phyloP scores from a whole-genome alignment of 2,329 filamentous ascomycete species.

The Pseudogymnoascus sp. region DNA sequence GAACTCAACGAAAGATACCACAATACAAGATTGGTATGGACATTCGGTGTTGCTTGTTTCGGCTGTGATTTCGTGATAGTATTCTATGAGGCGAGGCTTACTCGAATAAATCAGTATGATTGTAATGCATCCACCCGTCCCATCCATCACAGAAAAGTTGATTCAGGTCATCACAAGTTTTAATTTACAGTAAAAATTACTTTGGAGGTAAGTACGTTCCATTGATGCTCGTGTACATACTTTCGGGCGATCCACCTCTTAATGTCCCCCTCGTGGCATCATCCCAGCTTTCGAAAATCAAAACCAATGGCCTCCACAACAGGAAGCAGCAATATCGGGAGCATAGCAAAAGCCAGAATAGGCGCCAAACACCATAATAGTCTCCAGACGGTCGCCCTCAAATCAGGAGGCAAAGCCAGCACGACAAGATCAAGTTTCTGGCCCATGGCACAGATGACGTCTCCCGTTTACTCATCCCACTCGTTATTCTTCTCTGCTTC shows the following conservation, averaged over 20 bases:
- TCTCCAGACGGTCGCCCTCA: background rate
- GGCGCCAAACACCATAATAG: background rate
- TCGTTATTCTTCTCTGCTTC: background rate
- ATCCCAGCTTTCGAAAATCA: background rate
- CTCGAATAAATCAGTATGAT: background rate
- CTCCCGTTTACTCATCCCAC: background rate
- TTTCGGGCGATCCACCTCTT: background rate
- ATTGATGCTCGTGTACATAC: background rate
- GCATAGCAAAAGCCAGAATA: background rate
- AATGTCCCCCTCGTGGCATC: background rate
- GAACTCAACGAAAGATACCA: background rate
- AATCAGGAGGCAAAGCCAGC: background rate
- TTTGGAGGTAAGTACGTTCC: background rate
- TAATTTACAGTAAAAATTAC: background rate
- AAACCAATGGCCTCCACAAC: background rate
- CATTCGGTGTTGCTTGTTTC: background rate
- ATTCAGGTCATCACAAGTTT: background rate
- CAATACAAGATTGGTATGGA: constrained; percentile 2
- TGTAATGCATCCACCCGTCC: too few relatives aligned
- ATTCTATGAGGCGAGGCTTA: background rate
- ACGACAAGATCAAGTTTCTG: background rate
- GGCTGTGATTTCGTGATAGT: background rate
- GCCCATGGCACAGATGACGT: background rate
- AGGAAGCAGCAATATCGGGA: background rate
- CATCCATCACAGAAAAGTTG: background rate